A percentile compares a stretch with the other conserved stretches of the same genome.
These are phyloP conservation scores for Venturia carpophila DNA, from an alignment of 2,329 filamentous ascomycete species.

Conservation along the genomic window DNA sequence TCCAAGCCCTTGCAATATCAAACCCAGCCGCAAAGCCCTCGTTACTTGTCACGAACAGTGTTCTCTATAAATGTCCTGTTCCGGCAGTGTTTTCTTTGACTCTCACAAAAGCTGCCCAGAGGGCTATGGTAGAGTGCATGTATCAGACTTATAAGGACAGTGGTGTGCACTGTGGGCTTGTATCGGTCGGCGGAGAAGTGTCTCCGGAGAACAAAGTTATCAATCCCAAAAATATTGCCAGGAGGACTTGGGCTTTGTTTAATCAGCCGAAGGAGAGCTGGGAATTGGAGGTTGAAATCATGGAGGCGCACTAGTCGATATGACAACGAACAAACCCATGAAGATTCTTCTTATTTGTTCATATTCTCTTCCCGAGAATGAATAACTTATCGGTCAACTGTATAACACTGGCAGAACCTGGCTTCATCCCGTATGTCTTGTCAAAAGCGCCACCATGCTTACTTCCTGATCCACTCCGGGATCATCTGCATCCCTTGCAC, in stretches of 20 bases:
- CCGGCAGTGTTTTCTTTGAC: conserved; percentile 38
- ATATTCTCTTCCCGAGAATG: too few relatives aligned
- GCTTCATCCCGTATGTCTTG: background rate
- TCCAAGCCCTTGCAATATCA: conserved; percentile 24
- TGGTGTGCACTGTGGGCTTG: conserved; percentile 24
- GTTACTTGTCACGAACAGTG: conserved; percentile 43
- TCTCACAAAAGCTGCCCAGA: conserved; percentile 17
- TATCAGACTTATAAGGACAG: background rate
- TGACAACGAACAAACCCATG: background rate
- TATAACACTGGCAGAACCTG: background rate
- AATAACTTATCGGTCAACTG: too few relatives aligned
- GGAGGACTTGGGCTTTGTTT: conserved; percentile 22
- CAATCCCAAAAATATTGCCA: conserved; percentile 21
- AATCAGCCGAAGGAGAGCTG: conserved; percentile 30
- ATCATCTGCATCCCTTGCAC: background rate
- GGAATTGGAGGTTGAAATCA: conserved; percentile 35
- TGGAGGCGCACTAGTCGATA: conserved; percentile 19
- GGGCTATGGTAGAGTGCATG: conserved; percentile 8
- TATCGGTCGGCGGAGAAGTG: conserved; percentile 22
- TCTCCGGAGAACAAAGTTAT: conserved; percentile 20
- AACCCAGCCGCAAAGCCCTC: conserved; percentile 35
- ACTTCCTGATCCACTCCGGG: background rate
- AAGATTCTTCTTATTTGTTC: background rate
- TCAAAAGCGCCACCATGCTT: background rate
- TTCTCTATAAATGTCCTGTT: conserved; percentile 42